Evolutionary conservation across 345 rosid species (phyloP).

Genomic region (Salix caprea): DNA sequence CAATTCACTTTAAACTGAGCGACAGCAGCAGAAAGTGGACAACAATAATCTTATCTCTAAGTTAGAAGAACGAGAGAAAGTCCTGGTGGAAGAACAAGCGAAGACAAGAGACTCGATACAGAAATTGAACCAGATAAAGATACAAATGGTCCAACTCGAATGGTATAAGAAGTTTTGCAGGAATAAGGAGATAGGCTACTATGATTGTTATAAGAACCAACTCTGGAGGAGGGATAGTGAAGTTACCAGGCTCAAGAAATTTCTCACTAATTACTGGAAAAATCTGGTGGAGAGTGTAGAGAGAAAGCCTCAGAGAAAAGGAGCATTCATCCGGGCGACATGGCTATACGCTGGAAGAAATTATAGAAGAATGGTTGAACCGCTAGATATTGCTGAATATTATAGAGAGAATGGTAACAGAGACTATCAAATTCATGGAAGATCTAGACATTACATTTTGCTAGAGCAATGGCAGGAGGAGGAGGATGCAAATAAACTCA

Average conservation of each 20-base stretch:
- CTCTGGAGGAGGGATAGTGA: neutral
- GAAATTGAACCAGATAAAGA: no score
- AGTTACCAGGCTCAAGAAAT: constrained; percentile 3
- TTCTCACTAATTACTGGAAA: constrained; percentile 45
- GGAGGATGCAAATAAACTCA: neutral
- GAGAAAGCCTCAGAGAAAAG: constrained; percentile 48
- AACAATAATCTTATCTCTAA: no score
- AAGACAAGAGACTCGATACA: no score
- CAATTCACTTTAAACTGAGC: no score
- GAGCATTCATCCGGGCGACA: constrained; percentile 13
- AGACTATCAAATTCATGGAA: constrained; percentile 37
- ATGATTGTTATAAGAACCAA: constrained; percentile 45
- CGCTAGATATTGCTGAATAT: constrained; percentile 65
- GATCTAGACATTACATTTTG: constrained; percentile 44
- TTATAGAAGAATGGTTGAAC: constrained; percentile 67
- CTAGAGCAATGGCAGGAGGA: constrained; percentile 44
- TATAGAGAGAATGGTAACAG: constrained; percentile 22
- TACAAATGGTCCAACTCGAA: no score
- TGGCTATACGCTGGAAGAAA: constrained; percentile 47
- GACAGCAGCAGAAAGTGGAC: no score
- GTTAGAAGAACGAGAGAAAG: no score
- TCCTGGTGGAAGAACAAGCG: no score
- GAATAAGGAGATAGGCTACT: constrained; percentile 41
- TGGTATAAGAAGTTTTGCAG: constrained; percentile 46
- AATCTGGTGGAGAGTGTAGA: constrained; percentile 40